Evolutionary conservation across 108 stramenopile genomes (phyloP).

Genomic region (Parietichytrium sp.): DNA sequence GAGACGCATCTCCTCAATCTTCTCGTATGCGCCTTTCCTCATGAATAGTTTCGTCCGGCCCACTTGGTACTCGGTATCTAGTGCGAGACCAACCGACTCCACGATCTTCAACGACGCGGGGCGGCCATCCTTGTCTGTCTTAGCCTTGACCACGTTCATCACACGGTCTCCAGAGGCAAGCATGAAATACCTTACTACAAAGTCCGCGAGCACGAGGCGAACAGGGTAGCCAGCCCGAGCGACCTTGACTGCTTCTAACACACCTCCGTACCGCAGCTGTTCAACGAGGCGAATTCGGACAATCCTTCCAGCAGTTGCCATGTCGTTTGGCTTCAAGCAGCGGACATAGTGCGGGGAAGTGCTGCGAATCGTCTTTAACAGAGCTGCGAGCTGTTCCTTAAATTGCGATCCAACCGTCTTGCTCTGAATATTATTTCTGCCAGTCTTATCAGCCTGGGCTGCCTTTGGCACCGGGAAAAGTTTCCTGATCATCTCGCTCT

Average conservation of each 20-base stretch:
- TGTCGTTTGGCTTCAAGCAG: slow-evolving; percentile 95
- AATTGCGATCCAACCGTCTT: slow-evolving; percentile 85
- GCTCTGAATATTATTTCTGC: neutral
- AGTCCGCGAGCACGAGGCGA: slow-evolving; percentile 79
- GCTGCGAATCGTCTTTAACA: slow-evolving; percentile 75
- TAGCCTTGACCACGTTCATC: neutral
- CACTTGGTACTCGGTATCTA: slow-evolving; percentile 63
- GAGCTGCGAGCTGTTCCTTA: slow-evolving; percentile 56
- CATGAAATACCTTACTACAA: slow-evolving; percentile 77
- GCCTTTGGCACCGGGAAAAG: slow-evolving; percentile 57
- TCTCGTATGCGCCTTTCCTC: slow-evolving; percentile 86
- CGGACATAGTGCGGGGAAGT: slow-evolving; percentile 99
- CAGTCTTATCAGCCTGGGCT: neutral
- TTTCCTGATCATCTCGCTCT: slow-evolving; percentile 70
- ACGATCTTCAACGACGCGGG: neutral
- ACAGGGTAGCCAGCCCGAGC: slow-evolving; percentile 97
- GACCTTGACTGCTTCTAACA: slow-evolving; percentile 97
- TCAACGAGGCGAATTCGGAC: slow-evolving; percentile 80
- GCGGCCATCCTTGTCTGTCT: neutral
- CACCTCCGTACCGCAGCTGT: slow-evolving; percentile 96
- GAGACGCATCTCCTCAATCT: slow-evolving; percentile 76
- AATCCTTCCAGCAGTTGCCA: slow-evolving; percentile 71
- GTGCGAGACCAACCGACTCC: neutral
- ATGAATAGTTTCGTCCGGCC: slow-evolving; percentile 88
- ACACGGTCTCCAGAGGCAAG: neutral